A percentile compares a stretch with the other conserved stretches of the same genome.
phyloP scores from a whole-genome alignment of 2,329 filamentous ascomycete genomes.

The Septoria petroselini region DNA sequence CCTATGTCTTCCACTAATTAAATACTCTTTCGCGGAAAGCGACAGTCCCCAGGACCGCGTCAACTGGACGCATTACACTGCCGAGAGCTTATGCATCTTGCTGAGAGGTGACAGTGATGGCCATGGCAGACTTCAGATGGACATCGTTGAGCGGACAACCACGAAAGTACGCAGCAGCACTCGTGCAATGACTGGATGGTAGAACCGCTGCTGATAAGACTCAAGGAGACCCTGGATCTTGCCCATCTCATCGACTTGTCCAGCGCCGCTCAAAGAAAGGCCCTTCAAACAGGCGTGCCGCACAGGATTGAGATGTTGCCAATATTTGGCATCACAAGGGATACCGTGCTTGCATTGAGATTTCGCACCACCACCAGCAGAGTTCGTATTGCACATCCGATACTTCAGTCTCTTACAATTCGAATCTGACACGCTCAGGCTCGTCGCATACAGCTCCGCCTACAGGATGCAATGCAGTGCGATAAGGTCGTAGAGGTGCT shows the following conservation, averaged over 20 bases:
- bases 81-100: slow-evolving; percentile 33
- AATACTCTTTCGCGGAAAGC: slow-evolving; percentile 38
- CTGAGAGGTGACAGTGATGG: slow-evolving; percentile 19
- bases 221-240: slow-evolving; percentile 36
- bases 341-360: slow-evolving; percentile 42
- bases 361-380: slow-evolving; percentile 40
- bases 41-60: not conserved
- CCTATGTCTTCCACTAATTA: slow-evolving; percentile 32
- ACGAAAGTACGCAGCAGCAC: slow-evolving; percentile 16
- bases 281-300: slow-evolving; percentile 31
- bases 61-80: slow-evolving; percentile 10
- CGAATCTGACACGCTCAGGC: slow-evolving; percentile 22
- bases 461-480: slow-evolving; percentile 29
- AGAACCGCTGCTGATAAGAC: not conserved
- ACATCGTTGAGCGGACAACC: slow-evolving; percentile 21
- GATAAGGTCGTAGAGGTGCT: slow-evolving; percentile 28
- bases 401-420: too few species aligned
- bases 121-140: slow-evolving; percentile 19
- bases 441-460: slow-evolving; percentile 35
- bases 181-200: not conserved
- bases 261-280: slow-evolving; percentile 14
- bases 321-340: slow-evolving; percentile 44
- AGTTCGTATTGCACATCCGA: slow-evolving; percentile 34
- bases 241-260: slow-evolving; percentile 30
- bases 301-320: slow-evolving; percentile 43